These are phyloP conservation scores for Pythium brassicae DNA, from an alignment of 352 stramenopile species.

Conservation along the genomic window DNA sequence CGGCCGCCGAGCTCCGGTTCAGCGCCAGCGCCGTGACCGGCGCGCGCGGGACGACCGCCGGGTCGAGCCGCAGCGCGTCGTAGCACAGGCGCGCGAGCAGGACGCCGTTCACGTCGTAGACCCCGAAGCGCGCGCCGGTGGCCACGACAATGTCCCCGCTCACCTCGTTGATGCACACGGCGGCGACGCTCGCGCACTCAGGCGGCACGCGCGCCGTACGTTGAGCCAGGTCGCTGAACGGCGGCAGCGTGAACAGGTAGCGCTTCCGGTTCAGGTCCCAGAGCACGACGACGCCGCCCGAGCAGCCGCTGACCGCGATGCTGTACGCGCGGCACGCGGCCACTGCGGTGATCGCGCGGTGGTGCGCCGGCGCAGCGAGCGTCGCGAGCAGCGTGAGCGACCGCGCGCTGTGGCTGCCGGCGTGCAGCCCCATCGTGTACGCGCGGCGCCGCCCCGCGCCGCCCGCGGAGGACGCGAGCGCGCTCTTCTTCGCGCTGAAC, in stretches of 20 bases:
- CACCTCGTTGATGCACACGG: constrained; percentile 62
- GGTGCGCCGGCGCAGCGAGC: constrained; percentile 36
- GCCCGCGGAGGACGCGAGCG: neutral
- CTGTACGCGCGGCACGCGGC: constrained; percentile 61
- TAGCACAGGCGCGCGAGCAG: constrained; percentile 45
- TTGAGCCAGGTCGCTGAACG: constrained; percentile 12
- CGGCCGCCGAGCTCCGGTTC: constrained; percentile 41
- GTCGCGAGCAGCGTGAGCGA: constrained; percentile 42
- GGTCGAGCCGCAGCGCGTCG: constrained; percentile 41
- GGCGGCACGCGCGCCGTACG: constrained; percentile 4
- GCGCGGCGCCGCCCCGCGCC: constrained; percentile 14
- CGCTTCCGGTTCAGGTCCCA: constrained; percentile 71
- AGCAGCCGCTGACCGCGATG: constrained; percentile 59
- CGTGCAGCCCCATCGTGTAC: constrained; percentile 27
- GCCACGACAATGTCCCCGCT: constrained; percentile 59
- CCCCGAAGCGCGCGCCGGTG: constrained; percentile 37
- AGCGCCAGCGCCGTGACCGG: constrained; percentile 43
- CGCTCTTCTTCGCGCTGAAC: constrained; percentile 23
- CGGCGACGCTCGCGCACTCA: constrained; percentile 20
- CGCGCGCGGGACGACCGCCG: constrained; percentile 20
- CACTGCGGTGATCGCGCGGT: constrained; percentile 36
- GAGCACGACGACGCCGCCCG: constrained; percentile 43
- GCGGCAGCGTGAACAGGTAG: constrained; percentile 43
- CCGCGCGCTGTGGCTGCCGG: constrained; percentile 21
- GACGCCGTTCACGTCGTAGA: constrained; percentile 67